A percentile compares a stretch with the other conserved stretches of the same genome.
These are phyloP conservation scores for Citrus australasica DNA, from an alignment of 345 rosid genomes.

Conservation along the genomic window DNA sequence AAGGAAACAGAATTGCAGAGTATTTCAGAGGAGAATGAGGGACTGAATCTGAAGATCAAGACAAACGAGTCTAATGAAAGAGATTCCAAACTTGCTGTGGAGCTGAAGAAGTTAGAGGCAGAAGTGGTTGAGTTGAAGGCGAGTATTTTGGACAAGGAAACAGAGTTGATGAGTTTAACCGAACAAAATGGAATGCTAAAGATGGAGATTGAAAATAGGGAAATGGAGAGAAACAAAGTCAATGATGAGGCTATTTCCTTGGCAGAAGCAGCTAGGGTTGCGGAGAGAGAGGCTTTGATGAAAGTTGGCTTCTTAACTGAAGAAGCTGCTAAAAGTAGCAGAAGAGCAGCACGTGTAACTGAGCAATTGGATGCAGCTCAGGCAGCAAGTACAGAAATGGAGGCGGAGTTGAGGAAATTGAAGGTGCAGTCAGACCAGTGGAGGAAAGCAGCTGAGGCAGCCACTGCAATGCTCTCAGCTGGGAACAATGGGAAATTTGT, in stretches of 20 bases:
- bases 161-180: conserved; percentile 39
- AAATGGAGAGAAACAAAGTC: conserved; percentile 46
- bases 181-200: conserved; percentile 57
- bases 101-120: conserved; percentile 53
- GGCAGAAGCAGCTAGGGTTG: conserved; percentile 42
- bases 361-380: conserved; percentile 81
- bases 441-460: conserved; percentile 99
- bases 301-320: conserved; percentile 55
- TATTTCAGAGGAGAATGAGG: conserved; percentile 44
- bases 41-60: conserved; percentile 41
- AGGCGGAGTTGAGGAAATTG: conserved; percentile 79
- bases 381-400: conserved; percentile 67
- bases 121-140: conserved; percentile 53
- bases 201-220: conserved; percentile 45
- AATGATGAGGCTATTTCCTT: conserved; percentile 35
- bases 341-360: conserved; percentile 53
- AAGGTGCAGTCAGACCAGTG: conserved; percentile 97
- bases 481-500: conserved; percentile 67
- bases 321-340: conserved; percentile 70
- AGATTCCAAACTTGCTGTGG: conserved; percentile 36
- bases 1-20: conserved; percentile 59
- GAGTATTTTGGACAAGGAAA: conserved; percentile 46
- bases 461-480: conserved; percentile 76
- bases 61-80: conserved; percentile 31
- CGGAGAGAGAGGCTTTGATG: conserved; percentile 62